Conservation (phyloP, 2,329 filamentous ascomycete genomes). For the Coleophoma cylindrospora region DNA sequence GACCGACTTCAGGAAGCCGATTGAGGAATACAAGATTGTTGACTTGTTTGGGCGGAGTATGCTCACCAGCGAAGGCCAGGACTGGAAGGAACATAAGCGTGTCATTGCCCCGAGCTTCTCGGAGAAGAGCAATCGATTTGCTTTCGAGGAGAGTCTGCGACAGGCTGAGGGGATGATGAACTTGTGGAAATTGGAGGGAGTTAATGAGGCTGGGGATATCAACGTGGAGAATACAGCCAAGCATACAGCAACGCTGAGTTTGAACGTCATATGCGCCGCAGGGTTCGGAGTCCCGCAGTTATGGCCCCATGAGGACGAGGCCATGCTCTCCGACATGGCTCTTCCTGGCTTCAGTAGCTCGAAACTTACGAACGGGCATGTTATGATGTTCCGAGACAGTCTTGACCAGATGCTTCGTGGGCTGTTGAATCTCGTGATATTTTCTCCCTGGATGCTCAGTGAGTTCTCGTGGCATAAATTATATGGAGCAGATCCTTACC, state of each 20-base stretch:
- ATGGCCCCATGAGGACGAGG: conserved; percentile 35
- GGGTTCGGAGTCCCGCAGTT: conserved; percentile 37
- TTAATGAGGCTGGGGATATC: conserved; percentile 9
- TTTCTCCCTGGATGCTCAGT: conserved; percentile 37
- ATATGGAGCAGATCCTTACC: not conserved
- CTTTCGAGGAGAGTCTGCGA: conserved; percentile 39
- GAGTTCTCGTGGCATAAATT: conserved; percentile 12
- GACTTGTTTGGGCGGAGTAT: conserved; percentile 26
- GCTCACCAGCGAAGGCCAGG: conserved; percentile 23
- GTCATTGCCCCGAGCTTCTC: conserved; percentile 26
- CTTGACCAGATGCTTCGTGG: conserved; percentile 40
- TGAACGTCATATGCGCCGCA: conserved; percentile 49
- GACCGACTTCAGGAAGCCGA: conserved; percentile 24
- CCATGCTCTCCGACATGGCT: conserved; percentile 7
- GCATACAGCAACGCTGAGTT: conserved; percentile 43
- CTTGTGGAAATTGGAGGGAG: conserved; percentile 22
- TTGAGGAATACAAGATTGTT: conserved; percentile 22
- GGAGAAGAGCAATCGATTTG: conserved; percentile 40
- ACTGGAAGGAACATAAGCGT: conserved; percentile 27
- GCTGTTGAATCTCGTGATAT: conserved; percentile 40
- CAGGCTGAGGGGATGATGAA: conserved; percentile 37
- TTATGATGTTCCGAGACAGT: conserved; percentile 44
- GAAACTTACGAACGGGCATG: conserved; percentile 27
- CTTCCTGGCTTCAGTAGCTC: conserved; percentile 13
- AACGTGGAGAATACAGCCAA: conserved; percentile 34